Base-by-base conservation (phyloP, 352 stramenopile species). In the Pythium myriotylum region DNA sequence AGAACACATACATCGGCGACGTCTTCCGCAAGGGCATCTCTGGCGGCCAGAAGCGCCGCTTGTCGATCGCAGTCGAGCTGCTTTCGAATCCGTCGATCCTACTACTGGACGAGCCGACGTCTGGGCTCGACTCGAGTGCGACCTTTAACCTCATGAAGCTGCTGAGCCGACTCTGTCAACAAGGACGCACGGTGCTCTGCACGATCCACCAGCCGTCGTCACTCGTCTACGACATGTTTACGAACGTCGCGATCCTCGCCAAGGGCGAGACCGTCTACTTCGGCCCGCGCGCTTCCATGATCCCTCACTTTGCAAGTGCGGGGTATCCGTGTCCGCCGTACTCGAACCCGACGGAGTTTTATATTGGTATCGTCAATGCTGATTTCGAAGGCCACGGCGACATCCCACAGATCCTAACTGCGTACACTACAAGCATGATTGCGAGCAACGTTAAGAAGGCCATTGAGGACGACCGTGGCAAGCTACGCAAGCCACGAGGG, bases 21-120 rank as follows among this genome's bases (percentile, higher is more conserved):
- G 70, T 91, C 37, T 43, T 43, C 37, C 37, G 37, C 22, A 91
- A 91, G 63, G 91, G 89, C 0, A 81, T 97, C 42, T 91, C 81
- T 0, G 72, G 89, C 77, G 77, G 91, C 76, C 76, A 99, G 66
- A 82, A 84, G 39, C 97, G 97, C 63, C 70, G 95, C 17, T 76
- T 98, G 14, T 91, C 88, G 1, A 98, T 99, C 59, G 96, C 84
- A 3, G 69, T 97, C 16, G 94, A 99, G 73, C 69, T 99, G 35
- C 86, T 98, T 0, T 86, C 91, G 0, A 96, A 98, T 57, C 96
- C 96, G 45, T 91, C 94, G 17, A 72, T 99, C 29, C 62, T 99
- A 32, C 86, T 99, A 23, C 73, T 99, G 19, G 95, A 98, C 54
- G 96, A 98, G 57, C 94, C 95, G 2, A 99, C 94, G 0, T 95